phyloP scores from a whole-genome alignment of 2,329 filamentous ascomycete species.

The Bipolaris oryzae region DNA sequence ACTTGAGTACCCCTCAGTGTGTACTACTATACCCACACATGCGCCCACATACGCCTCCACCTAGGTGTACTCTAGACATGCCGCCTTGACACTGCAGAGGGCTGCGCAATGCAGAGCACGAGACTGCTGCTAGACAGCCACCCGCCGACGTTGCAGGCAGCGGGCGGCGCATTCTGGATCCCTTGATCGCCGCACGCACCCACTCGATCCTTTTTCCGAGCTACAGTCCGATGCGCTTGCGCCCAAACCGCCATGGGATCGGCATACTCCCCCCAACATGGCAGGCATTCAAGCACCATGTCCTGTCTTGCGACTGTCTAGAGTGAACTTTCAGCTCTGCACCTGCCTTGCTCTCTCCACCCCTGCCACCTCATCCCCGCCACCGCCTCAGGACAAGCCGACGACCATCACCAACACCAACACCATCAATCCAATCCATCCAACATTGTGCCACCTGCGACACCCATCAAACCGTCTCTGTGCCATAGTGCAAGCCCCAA shows the following conservation, averaged over 20 bases:
- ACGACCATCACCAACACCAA: neutral
- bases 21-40: no score
- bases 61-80: no score
- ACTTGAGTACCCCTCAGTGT: no score
- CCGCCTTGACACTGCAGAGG: no score
- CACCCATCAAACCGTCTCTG: slow-evolving; percentile 11
- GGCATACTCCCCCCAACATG: slow-evolving; percentile 18
- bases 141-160: slow-evolving; percentile 16
- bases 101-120: no score
- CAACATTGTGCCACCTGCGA: neutral
- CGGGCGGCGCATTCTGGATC: slow-evolving; percentile 5
- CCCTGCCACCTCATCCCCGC: slow-evolving; percentile 27
- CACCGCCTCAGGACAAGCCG: slow-evolving; percentile 14
- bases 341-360: slow-evolving; percentile 23
- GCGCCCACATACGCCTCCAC: no score
- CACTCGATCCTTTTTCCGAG: slow-evolving; percentile 3
- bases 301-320: slow-evolving; percentile 11
- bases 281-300: slow-evolving; percentile 16
- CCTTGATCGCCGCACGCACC: slow-evolving; percentile 1
- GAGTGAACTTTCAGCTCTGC: slow-evolving; percentile 6
- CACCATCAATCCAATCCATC: slow-evolving; percentile 27
- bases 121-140: slow-evolving; percentile 17
- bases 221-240: slow-evolving; percentile 10
- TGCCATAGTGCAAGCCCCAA: neutral
- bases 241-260: slow-evolving; percentile 17